Evolutionary conservation across 257 asterid genomes (phyloP), one percentile per base, ranked within the genome.

Genomic region (Primulina huaijiensis): DNA sequence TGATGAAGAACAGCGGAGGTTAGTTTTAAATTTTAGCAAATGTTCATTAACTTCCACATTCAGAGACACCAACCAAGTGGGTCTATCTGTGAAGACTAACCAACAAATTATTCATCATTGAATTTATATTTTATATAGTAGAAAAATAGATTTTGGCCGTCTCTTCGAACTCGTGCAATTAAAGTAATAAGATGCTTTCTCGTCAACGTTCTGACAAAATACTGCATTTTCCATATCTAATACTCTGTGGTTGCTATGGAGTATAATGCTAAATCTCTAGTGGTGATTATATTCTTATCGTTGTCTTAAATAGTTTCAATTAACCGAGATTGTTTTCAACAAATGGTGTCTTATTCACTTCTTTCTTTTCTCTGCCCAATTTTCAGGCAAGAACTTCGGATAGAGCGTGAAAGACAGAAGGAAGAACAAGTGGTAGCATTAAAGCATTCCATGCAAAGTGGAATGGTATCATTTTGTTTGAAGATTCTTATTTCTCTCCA

Each of bases 1-100:
- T 75, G 99, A 94, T 78, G 99, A 94, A 84, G 97, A 91, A 79
- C 89, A 85, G 53, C 89, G 99, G 71, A 84, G 97, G 99, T 94
- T 69, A 43, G 78, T 70, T 8, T 12, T 4, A 12, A 30, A 8
- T 68, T 35, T 7, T 35, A 38, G 56, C 29, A 69, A 60, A 37
- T 37, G 61, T 46, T 74, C 70, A 58, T 59, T 46, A 10, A 62
- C 53, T 43, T 50, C 17, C 62, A 60, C 53, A 66, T 67, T 68
- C 33, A 34, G 19, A 34, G 19, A 21, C 56, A 58, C 65, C 27
- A 43, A 30, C 63, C 38, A 57, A 62, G 8, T 3, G 62, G 62
- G 3, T 40, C 55, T 14, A 14, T 43, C 1, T 43, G 19, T 11
- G n/a, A 43, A 43, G n/a, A 43, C 19, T 14, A 14, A n/a, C 19